Conservation (phyloP, 2,329 filamentous ascomycete species). For the Colletotrichum cereale region DNA sequence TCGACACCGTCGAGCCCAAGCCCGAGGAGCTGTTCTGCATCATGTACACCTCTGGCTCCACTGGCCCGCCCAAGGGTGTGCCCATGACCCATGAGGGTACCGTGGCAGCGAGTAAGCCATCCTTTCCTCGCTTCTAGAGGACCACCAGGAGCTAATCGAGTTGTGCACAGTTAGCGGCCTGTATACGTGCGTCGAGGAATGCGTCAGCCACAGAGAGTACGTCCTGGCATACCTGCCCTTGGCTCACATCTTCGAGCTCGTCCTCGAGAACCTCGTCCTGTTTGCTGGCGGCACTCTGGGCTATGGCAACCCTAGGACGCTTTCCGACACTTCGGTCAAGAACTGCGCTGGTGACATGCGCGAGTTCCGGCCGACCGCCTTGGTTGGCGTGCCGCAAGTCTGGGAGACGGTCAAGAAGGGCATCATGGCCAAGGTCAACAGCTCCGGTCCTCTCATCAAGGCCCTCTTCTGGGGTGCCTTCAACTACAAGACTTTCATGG, state of each 20-base stretch:
- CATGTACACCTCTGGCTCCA: constrained; percentile 91
- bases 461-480: constrained; percentile 82
- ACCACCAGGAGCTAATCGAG: neutral
- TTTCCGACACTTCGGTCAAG: constrained; percentile 86
- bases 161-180: constrained; percentile 77
- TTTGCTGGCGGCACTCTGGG: constrained; percentile 93
- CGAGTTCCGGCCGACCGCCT: constrained; percentile 88
- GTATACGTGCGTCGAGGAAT: constrained; percentile 80
- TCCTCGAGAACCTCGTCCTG: constrained; percentile 91
- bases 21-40: constrained; percentile 85
- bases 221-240: constrained; percentile 93
- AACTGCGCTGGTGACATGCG: constrained; percentile 96
- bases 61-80: constrained; percentile 90
- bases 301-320: constrained; percentile 90
- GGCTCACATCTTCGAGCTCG: constrained; percentile 96
- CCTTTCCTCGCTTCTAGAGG: constrained; percentile 35
- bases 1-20: constrained; percentile 77
- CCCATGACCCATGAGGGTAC: constrained; percentile 85
- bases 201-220: constrained; percentile 81
- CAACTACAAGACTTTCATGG: constrained; percentile 70
- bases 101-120: constrained; percentile 73
- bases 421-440: constrained; percentile 82
- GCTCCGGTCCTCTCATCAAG: constrained; percentile 75
- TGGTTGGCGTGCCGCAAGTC: constrained; percentile 95
- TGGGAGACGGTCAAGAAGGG: constrained; percentile 99